Conservation (phyloP, 2,329 filamentous ascomycete species). For the Rutstroemia sp. region DNA sequence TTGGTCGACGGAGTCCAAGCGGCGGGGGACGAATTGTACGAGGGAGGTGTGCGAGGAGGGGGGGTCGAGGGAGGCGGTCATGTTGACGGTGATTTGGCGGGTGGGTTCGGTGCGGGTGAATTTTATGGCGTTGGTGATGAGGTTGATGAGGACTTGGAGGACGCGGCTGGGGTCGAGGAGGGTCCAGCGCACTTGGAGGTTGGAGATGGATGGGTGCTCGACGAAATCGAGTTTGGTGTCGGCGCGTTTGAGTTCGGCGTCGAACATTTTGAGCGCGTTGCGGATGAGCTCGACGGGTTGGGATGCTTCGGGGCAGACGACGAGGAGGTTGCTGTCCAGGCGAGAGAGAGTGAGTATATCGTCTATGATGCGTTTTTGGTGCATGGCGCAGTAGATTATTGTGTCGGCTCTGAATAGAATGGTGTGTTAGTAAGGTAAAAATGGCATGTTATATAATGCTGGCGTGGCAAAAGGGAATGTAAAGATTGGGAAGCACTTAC, state of each 20-base stretch:
- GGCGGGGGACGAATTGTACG: conserved; percentile 30
- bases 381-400: conserved; percentile 70
- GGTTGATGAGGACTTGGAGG: conserved; percentile 73
- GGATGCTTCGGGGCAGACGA: conserved; percentile 62
- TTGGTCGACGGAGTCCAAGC: conserved; percentile 24
- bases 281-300: conserved; percentile 62
- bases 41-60: conserved; percentile 41
- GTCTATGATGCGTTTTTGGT: conserved; percentile 64
- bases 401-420: conserved; percentile 50
- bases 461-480: no score
- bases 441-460: no score
- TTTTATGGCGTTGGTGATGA: conserved; percentile 77
- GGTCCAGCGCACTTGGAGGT: conserved; percentile 62
- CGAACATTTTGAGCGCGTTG: conserved; percentile 69
- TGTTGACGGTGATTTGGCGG: conserved; percentile 37
- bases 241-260: conserved; percentile 64
- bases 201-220: conserved; percentile 59
- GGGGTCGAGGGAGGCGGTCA: conserved; percentile 24
- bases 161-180: conserved; percentile 70
- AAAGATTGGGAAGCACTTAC: no score
- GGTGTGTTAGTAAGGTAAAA: no score
- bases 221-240: conserved; percentile 64
- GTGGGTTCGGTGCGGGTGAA: conserved; percentile 65
- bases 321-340: conserved; percentile 61
- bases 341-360: conserved; percentile 62